Evolutionary conservation across 2,329 filamentous ascomycete genomes (phyloP), one percentile per base, ranked within the genome.

Genomic region (Penicillium sp.): DNA sequence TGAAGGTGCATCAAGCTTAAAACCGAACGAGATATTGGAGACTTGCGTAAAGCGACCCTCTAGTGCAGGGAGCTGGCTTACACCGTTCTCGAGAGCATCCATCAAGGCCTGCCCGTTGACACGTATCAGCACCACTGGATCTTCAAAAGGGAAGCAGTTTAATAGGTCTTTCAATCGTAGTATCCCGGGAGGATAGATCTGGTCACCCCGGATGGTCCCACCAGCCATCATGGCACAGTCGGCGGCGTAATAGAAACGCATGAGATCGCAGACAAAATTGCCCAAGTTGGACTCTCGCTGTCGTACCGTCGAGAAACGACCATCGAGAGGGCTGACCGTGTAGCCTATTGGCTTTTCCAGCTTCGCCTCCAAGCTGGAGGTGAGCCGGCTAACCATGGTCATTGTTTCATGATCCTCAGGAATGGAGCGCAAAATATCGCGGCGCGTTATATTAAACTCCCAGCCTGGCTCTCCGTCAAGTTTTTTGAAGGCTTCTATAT

Each of bases 251-350:
- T 95, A 87, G 56, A 85, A 85, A 7, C 90, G 83, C 90, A 96
- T 95, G 23, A 96, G 81, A 67, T 96, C 91, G 71, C 89, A 94
- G 3, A 95, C 87, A 69, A 95, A 95, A 71, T 96, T 96, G 1
- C 88, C 90, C 13, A 95, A 76, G 65, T 96, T 96, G 49, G 87
- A 90, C 71, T 96, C 91, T 42, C 76, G 79, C 18, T 83, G 76
- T 10, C 91, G 81, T 0, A 95, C 89, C 0, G 90, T 95, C 15
- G 85, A 88, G 71, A 96, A 96, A 2, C 91, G 86, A 2, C 88
- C 89, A 68, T 96, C 92, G 0, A 96, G 81, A 0, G 91, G 89
- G 1, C 85, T 86, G 0, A 87, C 85, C 0, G 90, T 95, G 74
- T 89, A 95, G 3, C 91, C 90, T 28, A 96, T 78, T 0, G 90